Percentiles rank a stretch among this genome's conserved stretches.
These are phyloP conservation scores for Colletotrichum cuscutae DNA, from an alignment of 2,329 filamentous ascomycete genomes.

Conservation along the genomic window DNA sequence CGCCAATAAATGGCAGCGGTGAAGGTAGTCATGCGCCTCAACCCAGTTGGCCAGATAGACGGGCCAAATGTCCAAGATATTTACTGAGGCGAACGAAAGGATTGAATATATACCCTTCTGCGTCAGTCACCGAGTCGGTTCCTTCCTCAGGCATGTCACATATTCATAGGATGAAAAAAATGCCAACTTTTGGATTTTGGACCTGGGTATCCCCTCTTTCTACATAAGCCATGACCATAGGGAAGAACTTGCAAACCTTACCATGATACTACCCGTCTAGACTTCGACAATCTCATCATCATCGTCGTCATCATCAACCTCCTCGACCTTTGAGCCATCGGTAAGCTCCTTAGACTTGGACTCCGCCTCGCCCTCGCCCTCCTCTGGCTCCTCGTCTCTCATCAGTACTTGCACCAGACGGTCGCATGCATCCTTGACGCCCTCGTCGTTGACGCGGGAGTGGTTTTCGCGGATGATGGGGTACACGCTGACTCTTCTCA, in stretches of 20 bases:
- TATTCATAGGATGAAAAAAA: neutral
- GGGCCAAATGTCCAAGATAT: neutral
- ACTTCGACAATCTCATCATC: constrained; percentile 67
- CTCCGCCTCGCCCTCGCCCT: constrained; percentile 46
- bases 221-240: constrained; percentile 28
- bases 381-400: constrained; percentile 76
- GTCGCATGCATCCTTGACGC: constrained; percentile 86
- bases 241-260: neutral
- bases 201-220: constrained; percentile 33
- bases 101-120: neutral
- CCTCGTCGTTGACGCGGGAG: constrained; percentile 79
- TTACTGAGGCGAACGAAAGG: neutral
- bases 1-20: neutral
- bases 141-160: neutral
- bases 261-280: constrained; percentile 40
- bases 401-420: constrained; percentile 89
- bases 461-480: constrained; percentile 90
- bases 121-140: neutral
- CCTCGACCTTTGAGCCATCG: constrained; percentile 56
- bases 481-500: constrained; percentile 86
- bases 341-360: constrained; percentile 50
- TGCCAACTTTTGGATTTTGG: neutral
- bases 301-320: constrained; percentile 61
- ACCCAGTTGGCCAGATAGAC: neutral
- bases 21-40: neutral